Evolutionary conservation across 495 filamentous ascomycete genomes (phyloP), one percentile per base, ranked within the genome.

Genomic region (Daldinia vernicosa): DNA sequence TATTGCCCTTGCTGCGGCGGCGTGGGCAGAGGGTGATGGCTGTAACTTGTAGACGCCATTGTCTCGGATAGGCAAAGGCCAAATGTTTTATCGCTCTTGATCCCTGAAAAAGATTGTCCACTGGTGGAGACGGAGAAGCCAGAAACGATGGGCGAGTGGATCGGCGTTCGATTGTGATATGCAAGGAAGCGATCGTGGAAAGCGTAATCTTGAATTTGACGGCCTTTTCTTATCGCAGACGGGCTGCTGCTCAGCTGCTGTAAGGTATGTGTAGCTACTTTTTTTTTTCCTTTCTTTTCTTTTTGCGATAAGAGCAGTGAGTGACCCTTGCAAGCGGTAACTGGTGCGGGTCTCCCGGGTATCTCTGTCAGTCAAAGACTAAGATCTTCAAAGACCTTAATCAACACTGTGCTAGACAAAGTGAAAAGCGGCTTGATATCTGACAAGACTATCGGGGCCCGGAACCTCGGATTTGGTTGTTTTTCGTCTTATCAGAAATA

Each of bases 1-100:
- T 75, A 70, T 30, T 75, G 73, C 17, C 64, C 73, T 57, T 74
- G 75, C 55, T 71, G 70, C 60, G 63, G 63, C 57, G 75, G 74
- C 60, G 71, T 71, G 60, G 75, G 74, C 71, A 77, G 65, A 45
- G 71, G 70, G 37, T 76, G 75, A 43, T 28, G 66, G 37, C 59
- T 76, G 39, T 77, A 76, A 51, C 43, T 75, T 56, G 67, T 27
- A 52, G 75, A 77, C 74, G 74, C 75, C 75, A 77, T 77, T 69
- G 74, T 76, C 66, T 62, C 47, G 69, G 55, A 56, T 45, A 63
- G 63, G 57, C 55, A 56, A 56, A 69, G 51, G 43, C 61, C 40
- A 39, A 66, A 52, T 63, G 59, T 61, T 66, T 72, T 63, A 64
- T 71, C 70, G 30, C 63, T 69, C 52, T 62, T 64, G 33, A 68